phyloP scores from a whole-genome alignment of 139 green algal genomes.

The Chlorella ohadii region DNA sequence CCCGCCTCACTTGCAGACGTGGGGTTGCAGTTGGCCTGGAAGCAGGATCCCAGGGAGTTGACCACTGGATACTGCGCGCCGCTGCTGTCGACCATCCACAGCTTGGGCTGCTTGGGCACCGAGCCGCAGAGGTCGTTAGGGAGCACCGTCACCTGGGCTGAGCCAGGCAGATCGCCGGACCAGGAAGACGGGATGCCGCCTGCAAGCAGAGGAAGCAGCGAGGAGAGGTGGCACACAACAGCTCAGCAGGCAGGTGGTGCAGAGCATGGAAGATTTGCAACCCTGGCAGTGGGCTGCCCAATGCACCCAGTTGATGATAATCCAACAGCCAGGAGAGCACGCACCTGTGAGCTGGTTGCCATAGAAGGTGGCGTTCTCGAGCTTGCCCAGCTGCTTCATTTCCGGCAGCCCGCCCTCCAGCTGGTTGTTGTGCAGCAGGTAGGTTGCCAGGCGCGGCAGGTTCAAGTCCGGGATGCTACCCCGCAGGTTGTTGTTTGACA shows the following conservation, averaged over 20 bases:
- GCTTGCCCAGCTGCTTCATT: neutral
- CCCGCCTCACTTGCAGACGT: too few species aligned
- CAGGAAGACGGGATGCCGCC: slow-evolving; percentile 24
- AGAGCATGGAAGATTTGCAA: too few species aligned
- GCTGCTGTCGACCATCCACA: neutral
- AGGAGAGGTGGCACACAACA: neutral
- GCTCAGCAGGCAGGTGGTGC: too few species aligned
- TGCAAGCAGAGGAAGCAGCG: neutral
- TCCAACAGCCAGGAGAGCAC: too few species aligned
- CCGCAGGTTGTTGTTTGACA: slow-evolving; percentile 44
- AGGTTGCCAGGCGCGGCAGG: neutral
- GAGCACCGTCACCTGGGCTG: slow-evolving; percentile 17
- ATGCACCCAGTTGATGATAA: too few species aligned
- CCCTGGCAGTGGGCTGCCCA: too few species aligned
- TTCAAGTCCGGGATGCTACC: slow-evolving; percentile 28
- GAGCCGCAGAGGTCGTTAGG: slow-evolving; percentile 32
- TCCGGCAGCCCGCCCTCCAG: neutral
- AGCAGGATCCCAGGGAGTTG: slow-evolving; percentile 29
- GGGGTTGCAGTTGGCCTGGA: neutral
- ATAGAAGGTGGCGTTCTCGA: slow-evolving; percentile 3
- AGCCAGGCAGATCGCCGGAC: neutral
- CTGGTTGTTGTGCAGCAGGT: slow-evolving; percentile 3
- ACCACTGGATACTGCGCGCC: neutral
- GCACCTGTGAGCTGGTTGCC: slow-evolving; percentile 18
- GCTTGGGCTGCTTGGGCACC: neutral